phyloP scores from a whole-genome alignment of 306 rosid species.

The Mimosa pudica region DNA sequence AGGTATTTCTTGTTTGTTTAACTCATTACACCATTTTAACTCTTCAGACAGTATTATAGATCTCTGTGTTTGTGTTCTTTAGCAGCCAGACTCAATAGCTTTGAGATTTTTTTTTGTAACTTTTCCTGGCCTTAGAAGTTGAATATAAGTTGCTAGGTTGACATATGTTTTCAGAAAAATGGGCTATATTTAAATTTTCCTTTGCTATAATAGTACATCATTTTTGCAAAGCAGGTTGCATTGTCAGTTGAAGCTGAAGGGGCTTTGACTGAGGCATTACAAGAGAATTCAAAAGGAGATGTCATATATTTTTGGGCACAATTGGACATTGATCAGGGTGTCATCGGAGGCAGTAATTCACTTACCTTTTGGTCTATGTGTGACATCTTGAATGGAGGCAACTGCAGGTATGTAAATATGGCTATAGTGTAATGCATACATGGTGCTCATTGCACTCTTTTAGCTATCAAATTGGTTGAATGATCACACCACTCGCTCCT shows the following conservation, averaged over 20 bases:
- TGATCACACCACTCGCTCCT: conserved; percentile 22
- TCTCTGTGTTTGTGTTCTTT: conserved; percentile 11
- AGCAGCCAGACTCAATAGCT: conserved; percentile 5
- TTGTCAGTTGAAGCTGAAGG: conserved; percentile 68
- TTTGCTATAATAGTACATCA: conserved; percentile 27
- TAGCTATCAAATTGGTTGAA: conserved; percentile 26
- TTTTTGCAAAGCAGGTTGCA: conserved; percentile 65
- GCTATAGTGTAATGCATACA: conserved; percentile 16
- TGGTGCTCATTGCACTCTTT: conserved; percentile 15
- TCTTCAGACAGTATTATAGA: not conserved
- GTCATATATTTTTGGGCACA: conserved; percentile 87
- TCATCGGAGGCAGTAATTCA: conserved; percentile 49
- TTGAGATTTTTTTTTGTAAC: conserved; percentile 5
- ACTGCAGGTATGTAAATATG: conserved; percentile 68
- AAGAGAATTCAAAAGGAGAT: conserved; percentile 63
- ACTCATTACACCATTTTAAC: conserved; percentile 23
- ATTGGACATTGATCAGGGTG: conserved; percentile 61
- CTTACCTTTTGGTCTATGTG: conserved; percentile 93
- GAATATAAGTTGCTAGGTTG: conserved; percentile 20
- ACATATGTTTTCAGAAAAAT: conserved; percentile 29
- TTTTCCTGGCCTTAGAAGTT: not conserved
- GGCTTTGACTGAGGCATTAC: conserved; percentile 70
- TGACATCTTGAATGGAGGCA: conserved; percentile 89
- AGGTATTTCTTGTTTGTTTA: conserved; percentile 64
- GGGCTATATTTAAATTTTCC: conserved; percentile 17